Base-by-base conservation (phyloP, 371 early-diverging fungal genomes). In the Rhizopus arrhizus region DNA sequence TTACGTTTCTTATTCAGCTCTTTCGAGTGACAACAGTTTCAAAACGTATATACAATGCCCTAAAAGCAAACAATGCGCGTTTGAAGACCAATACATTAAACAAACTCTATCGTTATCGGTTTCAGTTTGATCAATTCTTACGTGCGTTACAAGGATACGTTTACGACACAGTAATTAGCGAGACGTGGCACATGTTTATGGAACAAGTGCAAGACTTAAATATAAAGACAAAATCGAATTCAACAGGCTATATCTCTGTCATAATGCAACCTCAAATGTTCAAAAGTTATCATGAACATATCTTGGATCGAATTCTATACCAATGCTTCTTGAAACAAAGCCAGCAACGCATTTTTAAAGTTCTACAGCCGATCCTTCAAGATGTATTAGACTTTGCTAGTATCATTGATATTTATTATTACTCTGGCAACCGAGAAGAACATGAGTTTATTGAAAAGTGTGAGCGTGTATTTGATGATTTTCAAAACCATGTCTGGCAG, bases 271-370 rank as follows among this genome's bases (percentile, higher is more conserved):
- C 77, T 29, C 65, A 74, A 4, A 62, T 73, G 31, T 56, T 83
- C 60, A 66, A 71, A 6, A 65, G 69, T 5, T 82, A 78, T 46
- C 83, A 83, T 41, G 78, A 82, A 29, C 71, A 73, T 31, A 56
- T 85, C 13, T 56, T 82, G 32, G 81, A 85, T 56, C 74, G 72
- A n/a, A 78, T 85, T 59, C 49, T 85, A 34, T 67, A 70, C 31
- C 81, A 74, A 45, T 78, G 83, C 13, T 73, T 85, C 15, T 58
- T 82, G 46, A 82, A 82, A 56, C 68, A 65, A 42, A 77, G 71
- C 52, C 83, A 83, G 47, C 68, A 65, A 6, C 72, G 68, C 3
- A 66, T 85, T 12, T 46, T 77, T 15, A 53, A 66, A 5, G 55
- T 74, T 6, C 49, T 84, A 9, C 51, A 65, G 52, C 63, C 69